phyloP scores from a whole-genome alignment of 768 basidiomycete genomes.

The Strobilomyces confusus region DNA sequence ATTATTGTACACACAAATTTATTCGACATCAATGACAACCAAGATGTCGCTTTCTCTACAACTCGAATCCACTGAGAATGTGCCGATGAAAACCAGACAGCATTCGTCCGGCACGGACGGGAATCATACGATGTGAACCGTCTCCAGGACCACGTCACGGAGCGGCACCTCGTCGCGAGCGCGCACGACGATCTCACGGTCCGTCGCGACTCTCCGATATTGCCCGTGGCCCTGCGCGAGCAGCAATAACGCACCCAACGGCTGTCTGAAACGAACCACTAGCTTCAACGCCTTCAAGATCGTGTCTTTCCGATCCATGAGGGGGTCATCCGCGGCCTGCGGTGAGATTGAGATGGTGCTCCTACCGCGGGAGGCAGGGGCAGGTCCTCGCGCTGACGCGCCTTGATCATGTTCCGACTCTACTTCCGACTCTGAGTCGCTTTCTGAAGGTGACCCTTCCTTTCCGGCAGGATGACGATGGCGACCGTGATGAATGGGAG shows the following conservation, averaged over 20 bases:
- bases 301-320: neutral
- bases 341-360: neutral
- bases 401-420: neutral
- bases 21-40: too few species aligned
- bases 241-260: constrained; percentile 15
- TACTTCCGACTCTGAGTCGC: neutral
- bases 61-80: too few species aligned
- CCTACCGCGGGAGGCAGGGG: neutral
- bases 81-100: too few species aligned
- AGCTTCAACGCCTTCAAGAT: neutral
- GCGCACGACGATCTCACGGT: constrained; percentile 8
- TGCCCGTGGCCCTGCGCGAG: neutral
- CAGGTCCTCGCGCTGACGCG: neutral
- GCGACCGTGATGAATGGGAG: neutral
- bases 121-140: constrained; percentile 8
- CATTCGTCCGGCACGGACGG: too few species aligned
- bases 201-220: constrained; percentile 16
- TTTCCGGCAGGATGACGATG: neutral
- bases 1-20: too few species aligned
- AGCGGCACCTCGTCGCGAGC: constrained; percentile 3
- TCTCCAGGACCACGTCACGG: constrained; percentile 4
- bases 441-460: neutral
- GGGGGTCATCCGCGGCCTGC: neutral
- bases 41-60: too few species aligned
- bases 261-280: constrained; percentile 10